Evolutionary conservation across 106 monocot species (phyloP).

Genomic region (Acorus calamus): DNA sequence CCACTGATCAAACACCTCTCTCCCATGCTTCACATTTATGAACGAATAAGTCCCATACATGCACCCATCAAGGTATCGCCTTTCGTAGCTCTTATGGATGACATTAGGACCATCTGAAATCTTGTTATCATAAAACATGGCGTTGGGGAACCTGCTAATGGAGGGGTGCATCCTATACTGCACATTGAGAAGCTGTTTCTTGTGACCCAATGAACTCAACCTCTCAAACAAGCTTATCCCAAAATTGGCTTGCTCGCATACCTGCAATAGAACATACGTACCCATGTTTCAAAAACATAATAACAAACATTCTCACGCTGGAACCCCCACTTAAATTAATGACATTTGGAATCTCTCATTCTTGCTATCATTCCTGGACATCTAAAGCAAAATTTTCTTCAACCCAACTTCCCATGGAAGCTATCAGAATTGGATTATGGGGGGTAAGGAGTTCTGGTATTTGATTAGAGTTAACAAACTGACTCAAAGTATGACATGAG

Average conservation of each 20-base stretch:
- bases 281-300: too few relatives aligned
- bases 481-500: not conserved
- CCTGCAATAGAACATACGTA: constrained; percentile 13
- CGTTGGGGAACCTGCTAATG: constrained; percentile 62
- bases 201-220: constrained; percentile 41
- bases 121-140: constrained; percentile 32
- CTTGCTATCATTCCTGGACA: too few relatives aligned
- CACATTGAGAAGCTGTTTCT: constrained; percentile 47
- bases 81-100: constrained; percentile 1
- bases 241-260: constrained; percentile 28
- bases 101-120: constrained; percentile 47
- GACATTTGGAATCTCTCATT: too few relatives aligned
- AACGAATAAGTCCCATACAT: constrained; percentile 43
- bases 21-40: constrained; percentile 33
- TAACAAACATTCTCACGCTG: too few relatives aligned
- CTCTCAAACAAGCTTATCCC: constrained; percentile 66
- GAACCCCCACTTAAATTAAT: too few relatives aligned
- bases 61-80: constrained; percentile 15
- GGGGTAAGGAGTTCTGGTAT: too few relatives aligned
- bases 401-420: too few relatives aligned
- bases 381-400: too few relatives aligned
- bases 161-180: constrained; percentile 82
- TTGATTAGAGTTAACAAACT: not conserved
- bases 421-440: too few relatives aligned
- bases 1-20: constrained; percentile 21